Base-by-base conservation (phyloP, 257 asterid species). In the Henckelia pumila region DNA sequence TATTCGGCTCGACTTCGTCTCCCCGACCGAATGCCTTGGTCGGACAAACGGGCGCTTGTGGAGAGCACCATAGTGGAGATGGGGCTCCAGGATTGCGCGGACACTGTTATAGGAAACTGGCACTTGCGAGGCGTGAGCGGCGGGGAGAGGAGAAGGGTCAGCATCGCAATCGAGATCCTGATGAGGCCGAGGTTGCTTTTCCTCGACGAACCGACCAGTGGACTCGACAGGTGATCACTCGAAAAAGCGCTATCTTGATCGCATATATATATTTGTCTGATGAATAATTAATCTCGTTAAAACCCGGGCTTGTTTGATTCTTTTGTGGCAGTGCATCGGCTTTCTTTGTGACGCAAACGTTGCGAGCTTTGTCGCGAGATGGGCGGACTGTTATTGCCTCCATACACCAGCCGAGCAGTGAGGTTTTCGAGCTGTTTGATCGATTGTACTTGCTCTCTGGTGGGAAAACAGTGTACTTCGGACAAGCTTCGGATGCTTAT, bases 61-160 rank as follows among this genome's bases (percentile, higher is more conserved):
- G 99, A 93, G 85, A 88, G 97, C 80, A 88, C 99, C 17, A 93
- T 93, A 26, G n/a, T 86, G 1, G 99, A 93, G 63, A 93, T 93
- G 99, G 99, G 99, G 1, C 95, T 93, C 26, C 97, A 93, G 57
- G 98, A 93, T 57, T 93, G 98, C 64, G 97, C 98, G 3, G 97
- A 93, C 74, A 93, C 98, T 0, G 98, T 90, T 0, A 86, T 93
- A 1, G 99, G 99, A 4, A 93, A 93, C 35, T 93, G 99, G 99
- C 99, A 93, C 73, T 72, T 93, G 76, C 86, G 99, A 1, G 99
- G 99, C 26, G 74, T 93, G 56, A 93, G 99, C 22, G 98, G 98
- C 7, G 98, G 98, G 5, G 97, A 93, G 74, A 89, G 77, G 70
- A 83, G 97, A 61, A 84, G 99, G 80, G 97, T 93, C 24, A 93